These are phyloP conservation scores for Aspergillus sp. DNA, from an alignment of 2,329 filamentous ascomycete species.

Conservation along the genomic window DNA sequence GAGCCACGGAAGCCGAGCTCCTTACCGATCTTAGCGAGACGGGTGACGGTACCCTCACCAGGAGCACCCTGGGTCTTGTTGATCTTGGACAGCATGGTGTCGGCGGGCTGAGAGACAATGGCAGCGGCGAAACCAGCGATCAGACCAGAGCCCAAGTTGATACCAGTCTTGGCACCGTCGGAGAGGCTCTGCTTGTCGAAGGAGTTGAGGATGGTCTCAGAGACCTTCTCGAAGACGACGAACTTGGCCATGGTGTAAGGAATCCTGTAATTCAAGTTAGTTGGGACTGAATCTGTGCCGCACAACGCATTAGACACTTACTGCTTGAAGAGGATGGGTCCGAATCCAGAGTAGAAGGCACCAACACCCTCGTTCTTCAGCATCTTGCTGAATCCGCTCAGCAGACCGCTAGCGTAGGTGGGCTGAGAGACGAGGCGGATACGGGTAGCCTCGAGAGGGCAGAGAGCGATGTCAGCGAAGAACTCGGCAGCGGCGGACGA, in stretches of 20 bases:
- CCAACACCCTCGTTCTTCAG: conserved; percentile 74
- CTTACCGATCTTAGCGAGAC: conserved; percentile 82
- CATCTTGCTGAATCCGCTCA: conserved; percentile 80
- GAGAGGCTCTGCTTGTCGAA: conserved; percentile 69
- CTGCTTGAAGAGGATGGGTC: conserved; percentile 82
- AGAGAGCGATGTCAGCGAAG: conserved; percentile 65
- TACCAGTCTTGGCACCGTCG: conserved; percentile 65
- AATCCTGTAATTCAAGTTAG: conserved; percentile 50
- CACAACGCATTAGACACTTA: conserved; percentile 35
- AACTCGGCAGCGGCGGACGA: conserved; percentile 59
- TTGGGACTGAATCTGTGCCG: conserved; percentile 2
- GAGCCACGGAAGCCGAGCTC: conserved; percentile 77
- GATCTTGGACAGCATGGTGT: conserved; percentile 93
- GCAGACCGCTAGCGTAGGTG: conserved; percentile 73
- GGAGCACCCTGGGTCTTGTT: conserved; percentile 89
- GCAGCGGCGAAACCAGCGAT: conserved; percentile 84
- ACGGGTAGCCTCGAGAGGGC: conserved; percentile 88
- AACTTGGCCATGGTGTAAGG: conserved; percentile 96
- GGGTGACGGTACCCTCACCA: conserved; percentile 75
- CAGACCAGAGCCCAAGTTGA: conserved; percentile 82
- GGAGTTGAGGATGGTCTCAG: conserved; percentile 64
- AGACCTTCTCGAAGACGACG: conserved; percentile 86
- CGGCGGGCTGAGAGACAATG: conserved; percentile 81
- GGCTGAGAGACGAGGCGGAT: conserved; percentile 89
- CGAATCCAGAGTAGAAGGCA: conserved; percentile 89